Percentiles rank a stretch among this genome's conserved stretches.
Evolutionary conservation across 2,329 filamentous ascomycete genomes (phyloP).

Genomic region (Diaporthe sp.): DNA sequence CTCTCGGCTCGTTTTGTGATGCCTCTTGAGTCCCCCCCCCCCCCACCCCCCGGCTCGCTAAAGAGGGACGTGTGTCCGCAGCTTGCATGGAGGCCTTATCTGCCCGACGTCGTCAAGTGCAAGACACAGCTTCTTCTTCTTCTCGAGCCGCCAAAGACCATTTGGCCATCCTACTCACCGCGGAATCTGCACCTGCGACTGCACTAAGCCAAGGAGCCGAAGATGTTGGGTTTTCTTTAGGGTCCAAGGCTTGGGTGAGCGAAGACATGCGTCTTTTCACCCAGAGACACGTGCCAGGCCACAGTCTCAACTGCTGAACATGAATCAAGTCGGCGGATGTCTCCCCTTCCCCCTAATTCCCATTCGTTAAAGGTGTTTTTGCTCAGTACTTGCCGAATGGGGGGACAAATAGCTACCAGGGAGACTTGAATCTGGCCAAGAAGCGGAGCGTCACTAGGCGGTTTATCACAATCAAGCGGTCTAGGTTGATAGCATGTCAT

Average conservation of each 20-base stretch:
- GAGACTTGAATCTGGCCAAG: no score
- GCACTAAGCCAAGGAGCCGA: neutral
- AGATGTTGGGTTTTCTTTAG: neutral
- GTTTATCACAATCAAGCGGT: neutral
- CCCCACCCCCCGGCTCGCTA: neutral
- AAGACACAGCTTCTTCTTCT: no score
- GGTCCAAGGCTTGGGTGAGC: neutral
- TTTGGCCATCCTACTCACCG: neutral
- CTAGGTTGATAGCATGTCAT: constrained; percentile 31
- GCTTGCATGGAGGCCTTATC: neutral
- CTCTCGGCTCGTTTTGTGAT: neutral
- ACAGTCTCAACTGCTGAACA: neutral
- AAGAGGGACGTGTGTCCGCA: neutral
- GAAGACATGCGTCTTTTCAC: neutral
- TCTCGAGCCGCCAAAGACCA: neutral
- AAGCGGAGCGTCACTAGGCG: neutral
- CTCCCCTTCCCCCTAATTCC: neutral
- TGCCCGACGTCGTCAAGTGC: neutral
- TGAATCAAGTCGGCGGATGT: neutral
- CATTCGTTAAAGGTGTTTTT: neutral
- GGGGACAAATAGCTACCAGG: no score
- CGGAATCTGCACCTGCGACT: neutral
- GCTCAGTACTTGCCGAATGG: neutral
- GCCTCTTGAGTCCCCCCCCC: neutral
- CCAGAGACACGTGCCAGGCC: neutral